Base-by-base conservation (phyloP, 2,329 filamentous ascomycete genomes). In the Fusarium sambucinum region DNA sequence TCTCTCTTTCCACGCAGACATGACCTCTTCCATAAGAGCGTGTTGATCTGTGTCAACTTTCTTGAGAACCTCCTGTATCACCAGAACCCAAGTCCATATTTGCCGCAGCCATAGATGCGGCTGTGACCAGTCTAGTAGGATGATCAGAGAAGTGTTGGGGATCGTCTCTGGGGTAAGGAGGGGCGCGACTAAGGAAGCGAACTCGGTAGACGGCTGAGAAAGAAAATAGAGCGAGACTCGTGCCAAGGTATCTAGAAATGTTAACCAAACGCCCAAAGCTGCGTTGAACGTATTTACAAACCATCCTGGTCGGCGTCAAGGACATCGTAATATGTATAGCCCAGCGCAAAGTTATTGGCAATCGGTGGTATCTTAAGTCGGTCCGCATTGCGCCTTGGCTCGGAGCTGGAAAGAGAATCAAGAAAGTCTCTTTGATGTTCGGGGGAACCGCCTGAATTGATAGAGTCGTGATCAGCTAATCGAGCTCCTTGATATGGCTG, bases 271-370 rank as follows among this genome's bases (percentile, higher is more conserved):
- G 33, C 21, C 6, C 25, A 21, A 42, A 52, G 25, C 38, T 35
- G 10, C 32, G 30, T 19, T 29, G 51, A 35, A 16, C 16, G 17
- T n/a, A 46, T 48, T 17, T 19, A 74, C 79, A 61, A 80, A 94
- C 92, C 92, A 84, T 97, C 95, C 79, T 97, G 94, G 77, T 97
- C 94, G 58, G 93, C 91, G 79, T 97, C 94, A 37, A 97, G 85
- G 37, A 97, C 93, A 80, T 97, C 93, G 78, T 96, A 93, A 80
- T 97, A 97, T 55, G 94, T 97, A 78, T 97, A 97, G 52, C 94
- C 94, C 62, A 97, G 82, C 13, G 94, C 94, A 79, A 97, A 97
- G 76, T 91, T 92, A 77, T 97, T 97, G 56, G 94, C 94, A 75
- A 97, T 87, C 23, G 93, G 93, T 3, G 93, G 91, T 64, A 87